Evolutionary conservation across 2,329 filamentous ascomycete species (phyloP).

Genomic region (Hirsutella thompsonii): DNA sequence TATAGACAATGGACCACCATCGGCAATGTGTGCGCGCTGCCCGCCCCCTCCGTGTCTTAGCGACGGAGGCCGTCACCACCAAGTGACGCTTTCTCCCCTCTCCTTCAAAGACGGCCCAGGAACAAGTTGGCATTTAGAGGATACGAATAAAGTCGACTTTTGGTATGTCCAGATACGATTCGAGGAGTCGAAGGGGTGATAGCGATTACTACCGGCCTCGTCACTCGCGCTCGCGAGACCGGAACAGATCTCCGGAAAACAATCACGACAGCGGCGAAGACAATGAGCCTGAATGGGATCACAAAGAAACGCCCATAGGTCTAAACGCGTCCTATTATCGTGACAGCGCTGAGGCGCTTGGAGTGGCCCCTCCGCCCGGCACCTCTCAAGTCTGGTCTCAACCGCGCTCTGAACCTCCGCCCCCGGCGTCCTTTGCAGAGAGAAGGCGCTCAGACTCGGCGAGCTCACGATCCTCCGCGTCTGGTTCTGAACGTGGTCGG

Average conservation of each 20-base stretch:
- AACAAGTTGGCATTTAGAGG: background rate
- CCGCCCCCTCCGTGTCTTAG: background rate
- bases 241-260: conserved; percentile 16
- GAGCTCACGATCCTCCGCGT: conserved; percentile 6
- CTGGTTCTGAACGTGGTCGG: conserved; percentile 12
- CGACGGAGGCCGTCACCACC: background rate
- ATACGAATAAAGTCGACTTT: background rate
- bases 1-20: no score
- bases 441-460: background rate
- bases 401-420: conserved; percentile 2
- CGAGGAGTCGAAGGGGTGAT: conserved; percentile 9
- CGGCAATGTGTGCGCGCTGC: background rate
- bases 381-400: conserved; percentile 6
- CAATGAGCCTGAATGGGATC: background rate
- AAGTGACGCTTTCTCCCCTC: background rate
- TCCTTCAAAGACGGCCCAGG: background rate
- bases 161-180: conserved; percentile 11
- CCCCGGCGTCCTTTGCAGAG: conserved; percentile 4
- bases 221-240: conserved; percentile 7
- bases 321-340: conserved; percentile 14
- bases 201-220: conserved; percentile 10
- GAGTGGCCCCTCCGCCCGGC: conserved; percentile 11
- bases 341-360: conserved; percentile 13
- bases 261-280: conserved; percentile 15
- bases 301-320: conserved; percentile 7